These are phyloP conservation scores for Aspergillus pseudonomiae DNA, from an alignment of 2,329 filamentous ascomycete genomes.

Conservation along the genomic window DNA sequence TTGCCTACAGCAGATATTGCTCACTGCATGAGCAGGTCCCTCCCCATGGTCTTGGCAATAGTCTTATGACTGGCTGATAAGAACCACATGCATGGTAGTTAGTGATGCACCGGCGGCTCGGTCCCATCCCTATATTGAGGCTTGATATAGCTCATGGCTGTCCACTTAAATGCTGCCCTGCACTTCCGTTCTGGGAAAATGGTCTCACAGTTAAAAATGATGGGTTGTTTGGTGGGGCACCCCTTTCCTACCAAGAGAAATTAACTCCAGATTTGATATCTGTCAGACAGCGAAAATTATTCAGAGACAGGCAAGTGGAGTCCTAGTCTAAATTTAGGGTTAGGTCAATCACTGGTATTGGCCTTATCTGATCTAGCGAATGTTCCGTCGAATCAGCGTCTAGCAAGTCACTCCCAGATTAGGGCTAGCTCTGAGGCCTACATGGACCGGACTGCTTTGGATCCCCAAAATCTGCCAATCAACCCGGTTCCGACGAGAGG, in stretches of 20 bases:
- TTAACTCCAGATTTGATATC: neutral
- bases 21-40: neutral
- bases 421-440: neutral
- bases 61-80: neutral
- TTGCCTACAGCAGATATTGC: neutral
- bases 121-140: neutral
- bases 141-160: neutral
- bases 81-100: neutral
- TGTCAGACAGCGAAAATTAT: neutral
- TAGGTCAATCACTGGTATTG: neutral
- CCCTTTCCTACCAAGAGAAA: neutral
- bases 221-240: neutral
- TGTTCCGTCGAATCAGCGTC: neutral
- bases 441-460: neutral
- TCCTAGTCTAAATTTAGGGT: neutral
- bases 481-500: neutral
- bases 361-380: neutral
- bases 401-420: neutral
- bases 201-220: neutral
- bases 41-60: neutral
- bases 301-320: neutral
- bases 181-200: neutral
- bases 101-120: neutral
- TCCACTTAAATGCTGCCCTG: neutral
- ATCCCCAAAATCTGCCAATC: neutral